Base-by-base conservation (phyloP, 192 early-diverging fungal genomes). In the Umbelopsis vinacea region DNA sequence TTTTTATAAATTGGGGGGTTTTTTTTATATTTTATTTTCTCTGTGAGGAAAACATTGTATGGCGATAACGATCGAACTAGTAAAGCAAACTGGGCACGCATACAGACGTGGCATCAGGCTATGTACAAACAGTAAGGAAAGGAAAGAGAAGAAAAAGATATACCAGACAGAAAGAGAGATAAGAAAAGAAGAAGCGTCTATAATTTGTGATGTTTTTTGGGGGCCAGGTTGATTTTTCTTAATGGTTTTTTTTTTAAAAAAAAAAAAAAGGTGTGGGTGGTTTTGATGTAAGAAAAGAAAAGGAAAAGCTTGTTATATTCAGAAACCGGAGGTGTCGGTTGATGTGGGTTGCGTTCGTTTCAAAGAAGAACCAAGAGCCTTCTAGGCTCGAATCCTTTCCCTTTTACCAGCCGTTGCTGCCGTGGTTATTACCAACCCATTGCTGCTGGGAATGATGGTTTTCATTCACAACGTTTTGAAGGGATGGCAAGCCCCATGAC, bases 11-110 rank as follows among this genome's bases (percentile, higher is more conserved):
- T n/a, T 50, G 5, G n/a, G n/a, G n/a, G n/a, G n/a, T n/a, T n/a
- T n/a, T n/a, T n/a, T n/a, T n/a, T n/a, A n/a, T n/a, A n/a, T 50
- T 50, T 50, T 50, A n/a, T 50, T 50, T 21, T 50, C 40, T 43
- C 40, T 50, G 48, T 50, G 17, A 6, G n/a, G 48, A 50, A 50
- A 50, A 50, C 19, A 50, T 17, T n/a, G 19, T 21, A 50, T 50
- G 48, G n/a, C 15, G 48, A 50, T 50, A 50, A 50, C 48, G 33
- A 63, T 29, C 26, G 19, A 63, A 63, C 57, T 63, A 63, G 57
- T 63, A 37, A 63, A 63, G 57, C 57, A 63, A 63, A 63, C 57
- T 63, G 57, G 57, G 57, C 57, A 63, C 57, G 57, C 48, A 50
- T 50, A n/a, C 40, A 54, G 23, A 63, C 17, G 15, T 55, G n/a